Evolutionary conservation across 805 yeast species (phyloP).

Genomic region (Ogataea chonburiensis): DNA sequence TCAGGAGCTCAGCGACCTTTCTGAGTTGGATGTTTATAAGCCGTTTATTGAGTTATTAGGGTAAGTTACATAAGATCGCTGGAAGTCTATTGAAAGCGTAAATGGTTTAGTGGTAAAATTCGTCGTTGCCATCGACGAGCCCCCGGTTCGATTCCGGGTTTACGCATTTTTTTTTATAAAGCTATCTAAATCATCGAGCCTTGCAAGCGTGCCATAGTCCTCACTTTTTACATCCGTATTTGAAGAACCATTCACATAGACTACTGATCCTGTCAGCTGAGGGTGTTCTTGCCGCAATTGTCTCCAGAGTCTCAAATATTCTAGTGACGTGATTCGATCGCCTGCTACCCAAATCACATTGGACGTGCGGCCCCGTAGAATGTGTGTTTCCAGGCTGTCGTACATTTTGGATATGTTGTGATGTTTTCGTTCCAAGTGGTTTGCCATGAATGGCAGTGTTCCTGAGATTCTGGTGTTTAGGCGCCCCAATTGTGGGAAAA

Average conservation of each 20-base stretch:
- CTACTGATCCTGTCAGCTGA: conserved; percentile 23
- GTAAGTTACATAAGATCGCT: not conserved
- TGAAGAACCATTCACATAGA: conserved; percentile 13
- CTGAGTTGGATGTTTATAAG: conserved; percentile 25
- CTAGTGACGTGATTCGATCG: conserved; percentile 26
- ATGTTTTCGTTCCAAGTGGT: not conserved
- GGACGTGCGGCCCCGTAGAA: not conserved
- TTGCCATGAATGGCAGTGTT: not conserved
- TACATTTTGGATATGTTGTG: too few species aligned
- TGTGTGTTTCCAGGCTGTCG: not conserved
- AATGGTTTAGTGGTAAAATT: conserved; percentile 30
- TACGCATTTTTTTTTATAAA: conserved; percentile 21
- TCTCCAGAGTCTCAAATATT: conserved; percentile 27
- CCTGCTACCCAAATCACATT: conserved; percentile 24
- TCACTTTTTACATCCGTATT: conserved; percentile 13
- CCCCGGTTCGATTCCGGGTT: conserved; percentile 31
- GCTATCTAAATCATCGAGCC: not conserved
- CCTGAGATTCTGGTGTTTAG: not conserved
- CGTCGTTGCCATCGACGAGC: conserved; percentile 30
- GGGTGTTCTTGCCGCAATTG: conserved; percentile 11
- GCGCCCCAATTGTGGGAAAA: not conserved
- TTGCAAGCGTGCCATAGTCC: conserved; percentile 11
- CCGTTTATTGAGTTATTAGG: not conserved
- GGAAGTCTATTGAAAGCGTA: conserved; percentile 13
- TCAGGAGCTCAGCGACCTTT: conserved; percentile 25